phyloP scores from a whole-genome alignment of 495 filamentous ascomycete species.

The Podospora bellae-mahoneyi region DNA sequence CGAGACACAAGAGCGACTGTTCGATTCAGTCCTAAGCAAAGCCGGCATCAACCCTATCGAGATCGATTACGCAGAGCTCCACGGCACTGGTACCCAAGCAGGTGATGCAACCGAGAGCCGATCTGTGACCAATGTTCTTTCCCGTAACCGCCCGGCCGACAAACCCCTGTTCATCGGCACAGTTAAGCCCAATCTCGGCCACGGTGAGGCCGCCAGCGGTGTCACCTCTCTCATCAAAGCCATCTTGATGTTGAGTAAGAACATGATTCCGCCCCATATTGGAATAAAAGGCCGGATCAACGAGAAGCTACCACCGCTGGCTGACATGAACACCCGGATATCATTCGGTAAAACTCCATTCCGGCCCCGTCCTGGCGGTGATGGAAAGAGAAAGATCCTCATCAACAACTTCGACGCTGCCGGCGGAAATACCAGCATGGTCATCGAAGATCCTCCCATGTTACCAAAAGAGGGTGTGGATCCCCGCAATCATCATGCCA shows the following conservation, averaged over 20 bases:
- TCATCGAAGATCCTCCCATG: constrained; percentile 54
- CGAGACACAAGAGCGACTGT: constrained; percentile 64
- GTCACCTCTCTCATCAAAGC: constrained; percentile 74
- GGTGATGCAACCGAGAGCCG: constrained; percentile 73
- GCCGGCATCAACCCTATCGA: constrained; percentile 63
- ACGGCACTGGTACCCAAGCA: constrained; percentile 76
- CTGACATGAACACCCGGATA: constrained; percentile 63
- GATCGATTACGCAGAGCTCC: constrained; percentile 75
- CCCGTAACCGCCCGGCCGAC: constrained; percentile 57
- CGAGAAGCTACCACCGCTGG: constrained; percentile 67
- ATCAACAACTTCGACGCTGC: constrained; percentile 64
- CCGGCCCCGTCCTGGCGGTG: constrained; percentile 45
- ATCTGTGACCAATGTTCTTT: constrained; percentile 73
- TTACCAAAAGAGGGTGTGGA: constrained; percentile 33
- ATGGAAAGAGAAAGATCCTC: constrained; percentile 49
- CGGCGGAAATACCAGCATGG: constrained; percentile 56
- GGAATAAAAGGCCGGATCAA: constrained; percentile 77
- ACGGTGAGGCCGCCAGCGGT: constrained; percentile 80
- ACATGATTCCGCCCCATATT: constrained; percentile 72
- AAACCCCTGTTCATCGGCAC: constrained; percentile 72
- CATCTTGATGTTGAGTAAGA: constrained; percentile 76
- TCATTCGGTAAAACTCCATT: constrained; percentile 55
- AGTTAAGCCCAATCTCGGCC: constrained; percentile 80
- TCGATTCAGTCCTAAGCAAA: constrained; percentile 57
- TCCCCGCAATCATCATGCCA: constrained; percentile 45